These are phyloP conservation scores for Oryza glaberrima DNA, from an alignment of 176 grass and related monocot species.

Conservation along the genomic window DNA sequence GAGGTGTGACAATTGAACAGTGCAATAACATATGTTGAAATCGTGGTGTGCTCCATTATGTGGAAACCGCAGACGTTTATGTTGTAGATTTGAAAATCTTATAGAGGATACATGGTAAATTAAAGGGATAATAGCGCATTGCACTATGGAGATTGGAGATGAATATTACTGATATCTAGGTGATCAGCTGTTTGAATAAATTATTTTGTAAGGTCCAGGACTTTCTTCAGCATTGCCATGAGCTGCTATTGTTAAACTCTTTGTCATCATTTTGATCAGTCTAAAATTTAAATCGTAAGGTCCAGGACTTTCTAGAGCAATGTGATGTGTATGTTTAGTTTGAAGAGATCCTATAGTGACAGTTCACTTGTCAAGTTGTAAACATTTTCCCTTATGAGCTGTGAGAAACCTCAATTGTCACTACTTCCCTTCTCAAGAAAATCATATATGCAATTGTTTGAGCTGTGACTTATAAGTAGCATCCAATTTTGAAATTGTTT, in stretches of 20 bases:
- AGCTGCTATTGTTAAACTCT: neutral
- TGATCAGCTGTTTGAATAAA: neutral
- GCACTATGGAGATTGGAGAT: neutral
- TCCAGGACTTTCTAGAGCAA: no score
- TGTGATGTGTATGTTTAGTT: neutral
- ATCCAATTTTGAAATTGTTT: no score
- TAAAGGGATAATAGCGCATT: neutral
- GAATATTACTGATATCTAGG: conserved; percentile 2
- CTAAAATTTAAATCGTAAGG: no score
- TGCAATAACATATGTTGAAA: neutral
- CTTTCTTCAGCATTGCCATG: neutral
- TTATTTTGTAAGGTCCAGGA: no score
- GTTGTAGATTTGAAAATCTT: conserved; percentile 10
- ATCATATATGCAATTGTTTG: no score
- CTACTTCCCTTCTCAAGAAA: neutral
- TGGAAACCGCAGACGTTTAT: neutral
- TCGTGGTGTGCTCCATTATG: neutral
- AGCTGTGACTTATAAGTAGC: no score
- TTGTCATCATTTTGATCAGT: no score
- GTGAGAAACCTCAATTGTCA: neutral
- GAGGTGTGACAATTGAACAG: neutral
- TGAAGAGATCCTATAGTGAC: neutral
- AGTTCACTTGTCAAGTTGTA: neutral
- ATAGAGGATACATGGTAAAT: conserved; percentile 26
- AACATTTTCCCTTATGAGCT: neutral